These are phyloP conservation scores for Erodium maritimum DNA, from an alignment of 345 rosid species.

Conservation along the genomic window DNA sequence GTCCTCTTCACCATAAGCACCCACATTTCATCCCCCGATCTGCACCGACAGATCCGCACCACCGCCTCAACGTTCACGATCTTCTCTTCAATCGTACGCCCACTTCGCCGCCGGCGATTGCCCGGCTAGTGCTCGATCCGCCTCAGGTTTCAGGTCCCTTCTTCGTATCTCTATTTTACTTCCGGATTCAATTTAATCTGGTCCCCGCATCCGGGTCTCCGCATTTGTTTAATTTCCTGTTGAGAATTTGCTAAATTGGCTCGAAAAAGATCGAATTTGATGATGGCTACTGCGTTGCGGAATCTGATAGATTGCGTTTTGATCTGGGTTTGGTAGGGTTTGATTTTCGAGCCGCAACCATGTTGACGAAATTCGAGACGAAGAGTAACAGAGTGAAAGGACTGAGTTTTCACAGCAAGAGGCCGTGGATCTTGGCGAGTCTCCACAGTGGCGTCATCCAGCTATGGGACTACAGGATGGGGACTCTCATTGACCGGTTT, in stretches of 20 bases:
- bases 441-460: constrained; percentile 99
- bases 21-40: too few relatives aligned
- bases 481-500: constrained; percentile 80
- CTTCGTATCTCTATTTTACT: background rate
- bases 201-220: background rate
- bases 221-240: background rate
- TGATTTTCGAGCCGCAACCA: constrained; percentile 5
- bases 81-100: background rate
- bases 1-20: too few relatives aligned
- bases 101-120: background rate
- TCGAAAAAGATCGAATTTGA: too few relatives aligned
- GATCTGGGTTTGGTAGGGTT: background rate
- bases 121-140: background rate
- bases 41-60: too few relatives aligned
- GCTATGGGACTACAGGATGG: constrained; percentile 99
- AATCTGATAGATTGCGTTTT: background rate
- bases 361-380: constrained; percentile 97
- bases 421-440: constrained; percentile 99
- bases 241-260: too few relatives aligned
- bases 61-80: too few relatives aligned
- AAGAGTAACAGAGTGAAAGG: constrained; percentile 98
- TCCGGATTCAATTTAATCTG: background rate
- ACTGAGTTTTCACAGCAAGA: constrained; percentile 81
- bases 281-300: too few relatives aligned
- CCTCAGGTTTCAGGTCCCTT: background rate